A percentile compares a stretch with the other conserved stretches of the same genome.
Conservation (phyloP, 108 stramenopile species). For the Cylindrotheca fusiformis region DNA sequence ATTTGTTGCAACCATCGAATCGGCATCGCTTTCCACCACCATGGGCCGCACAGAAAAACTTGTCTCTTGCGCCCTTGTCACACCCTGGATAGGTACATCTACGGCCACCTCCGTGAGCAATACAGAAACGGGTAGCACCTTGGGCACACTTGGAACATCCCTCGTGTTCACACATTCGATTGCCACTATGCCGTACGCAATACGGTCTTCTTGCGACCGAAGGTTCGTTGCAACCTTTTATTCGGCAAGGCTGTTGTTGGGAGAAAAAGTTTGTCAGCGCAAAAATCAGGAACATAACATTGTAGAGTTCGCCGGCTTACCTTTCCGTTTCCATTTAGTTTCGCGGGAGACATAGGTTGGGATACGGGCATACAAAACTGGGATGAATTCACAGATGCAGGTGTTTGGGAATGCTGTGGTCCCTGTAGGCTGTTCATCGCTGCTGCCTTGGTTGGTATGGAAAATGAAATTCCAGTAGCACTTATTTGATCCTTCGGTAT, state of each 20-base stretch:
- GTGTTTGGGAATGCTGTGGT: too few species aligned
- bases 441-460: conserved; percentile 1
- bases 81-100: conserved; percentile 92
- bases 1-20: conserved; percentile 89
- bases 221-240: conserved; percentile 70
- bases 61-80: conserved; percentile 91
- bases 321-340: conserved; percentile 3
- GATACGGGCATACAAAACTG: too few species aligned
- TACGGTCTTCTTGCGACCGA: conserved; percentile 70
- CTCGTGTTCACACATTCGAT: conserved; percentile 73
- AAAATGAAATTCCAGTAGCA: conserved; percentile 1
- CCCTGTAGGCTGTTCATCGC: too few species aligned
- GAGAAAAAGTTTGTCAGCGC: too few species aligned
- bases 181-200: conserved; percentile 76
- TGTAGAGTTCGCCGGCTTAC: too few species aligned
- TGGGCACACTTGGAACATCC: conserved; percentile 88
- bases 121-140: conserved; percentile 93
- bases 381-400: too few species aligned
- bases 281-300: too few species aligned
- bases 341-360: too few species aligned
- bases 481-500: conserved; percentile 12
- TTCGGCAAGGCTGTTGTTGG: conserved; percentile 60
- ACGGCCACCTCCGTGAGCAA: conserved; percentile 96
- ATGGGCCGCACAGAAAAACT: conserved; percentile 90
- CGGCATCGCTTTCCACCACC: conserved; percentile 96